A percentile compares a stretch with the other conserved stretches of the same genome.
Conservation (phyloP, 2,329 filamentous ascomycete genomes). For the Fusarium bulbicola region DNA sequence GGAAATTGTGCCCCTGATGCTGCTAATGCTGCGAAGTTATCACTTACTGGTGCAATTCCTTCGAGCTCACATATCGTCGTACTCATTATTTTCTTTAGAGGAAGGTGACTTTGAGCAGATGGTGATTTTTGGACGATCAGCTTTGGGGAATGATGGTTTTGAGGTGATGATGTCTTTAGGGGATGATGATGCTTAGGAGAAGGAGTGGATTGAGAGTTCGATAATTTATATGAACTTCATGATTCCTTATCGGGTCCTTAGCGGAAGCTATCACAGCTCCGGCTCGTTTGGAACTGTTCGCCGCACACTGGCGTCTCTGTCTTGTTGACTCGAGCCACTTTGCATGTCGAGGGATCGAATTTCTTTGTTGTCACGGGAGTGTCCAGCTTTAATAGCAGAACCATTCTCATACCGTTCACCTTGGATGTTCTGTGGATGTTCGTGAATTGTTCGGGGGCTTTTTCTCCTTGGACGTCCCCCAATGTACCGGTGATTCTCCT, state of each 20-base stretch:
- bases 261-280: background rate
- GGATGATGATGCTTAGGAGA: background rate
- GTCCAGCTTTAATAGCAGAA: background rate
- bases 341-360: background rate
- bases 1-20: background rate
- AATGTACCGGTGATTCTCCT: fast-evolving
- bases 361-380: background rate
- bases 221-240: too few relatives aligned
- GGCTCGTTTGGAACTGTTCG: background rate
- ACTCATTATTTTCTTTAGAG: background rate
- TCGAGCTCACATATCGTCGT: background rate
- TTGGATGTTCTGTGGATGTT: background rate
- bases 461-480: fast-evolving
- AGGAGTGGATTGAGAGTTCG: too few relatives aligned
- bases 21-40: background rate
- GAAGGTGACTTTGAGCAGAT: background rate
- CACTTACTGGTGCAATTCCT: background rate
- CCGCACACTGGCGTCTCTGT: background rate
- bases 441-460: fast-evolving
- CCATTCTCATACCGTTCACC: fast-evolving
- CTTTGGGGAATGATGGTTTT: background rate
- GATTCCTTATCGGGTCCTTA: background rate
- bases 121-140: background rate
- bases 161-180: background rate
- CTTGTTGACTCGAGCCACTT: background rate